Percentiles rank a stretch among this genome's conserved stretches.
Conservation (phyloP, 495 filamentous ascomycete genomes). For the Diplogelasinospora grovesii region DNA sequence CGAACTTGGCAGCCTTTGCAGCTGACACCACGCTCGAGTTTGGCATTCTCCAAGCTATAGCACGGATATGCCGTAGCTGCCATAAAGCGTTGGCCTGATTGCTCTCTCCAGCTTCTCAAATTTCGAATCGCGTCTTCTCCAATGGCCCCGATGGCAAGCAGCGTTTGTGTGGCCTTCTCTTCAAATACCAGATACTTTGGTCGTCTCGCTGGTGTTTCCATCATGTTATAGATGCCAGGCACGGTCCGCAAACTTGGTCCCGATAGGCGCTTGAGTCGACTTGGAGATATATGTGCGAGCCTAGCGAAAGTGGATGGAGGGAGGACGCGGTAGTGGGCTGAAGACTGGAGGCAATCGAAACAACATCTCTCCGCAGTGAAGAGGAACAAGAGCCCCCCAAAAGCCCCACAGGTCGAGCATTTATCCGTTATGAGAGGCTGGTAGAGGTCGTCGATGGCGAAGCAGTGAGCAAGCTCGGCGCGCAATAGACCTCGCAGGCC, state of each 20-base stretch:
- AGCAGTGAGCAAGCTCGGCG: conserved; percentile 5
- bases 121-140: conserved; percentile 2
- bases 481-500: conserved; percentile 6
- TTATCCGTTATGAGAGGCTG: conserved; percentile 7
- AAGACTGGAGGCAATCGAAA: conserved; percentile 6
- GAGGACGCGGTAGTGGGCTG: conserved; percentile 8
- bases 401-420: conserved; percentile 6
- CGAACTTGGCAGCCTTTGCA: conserved; percentile 8
- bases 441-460: conserved; percentile 2
- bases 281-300: conserved; percentile 1
- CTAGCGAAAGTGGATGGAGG: conserved; percentile 4
- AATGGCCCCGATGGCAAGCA: conserved; percentile 1
- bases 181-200: conserved; percentile 5
- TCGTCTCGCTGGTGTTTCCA: conserved; percentile 5
- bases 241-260: conserved; percentile 6
- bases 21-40: conserved; percentile 9
- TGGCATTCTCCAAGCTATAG: conserved; percentile 9
- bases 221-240: conserved; percentile 8
- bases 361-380: conserved; percentile 10
- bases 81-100: conserved; percentile 4
- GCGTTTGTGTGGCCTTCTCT: conserved; percentile 4
- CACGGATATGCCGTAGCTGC: conserved; percentile 9
- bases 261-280: conserved; percentile 4
- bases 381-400: conserved; percentile 7
- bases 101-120: not conserved